Conservation (phyloP, 1,284 basidiomycete species). For the Sporisorium exsertum region DNA sequence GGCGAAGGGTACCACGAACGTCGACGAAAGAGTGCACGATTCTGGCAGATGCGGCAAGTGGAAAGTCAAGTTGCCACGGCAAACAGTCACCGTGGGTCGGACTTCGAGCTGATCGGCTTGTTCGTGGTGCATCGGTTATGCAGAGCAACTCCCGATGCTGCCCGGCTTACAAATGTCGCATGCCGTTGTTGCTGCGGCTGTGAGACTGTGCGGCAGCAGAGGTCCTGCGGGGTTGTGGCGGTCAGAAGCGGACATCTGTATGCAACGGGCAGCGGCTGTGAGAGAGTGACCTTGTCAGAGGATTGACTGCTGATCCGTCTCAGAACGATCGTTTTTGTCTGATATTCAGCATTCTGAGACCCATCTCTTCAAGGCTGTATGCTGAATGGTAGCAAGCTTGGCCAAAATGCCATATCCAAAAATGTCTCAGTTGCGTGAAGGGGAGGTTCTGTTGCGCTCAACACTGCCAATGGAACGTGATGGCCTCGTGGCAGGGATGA, state of each 20-base stretch:
- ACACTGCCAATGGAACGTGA: neutral
- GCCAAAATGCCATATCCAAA: conserved; percentile 9
- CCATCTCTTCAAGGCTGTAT: neutral
- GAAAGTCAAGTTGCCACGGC: neutral
- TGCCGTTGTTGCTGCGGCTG: neutral
- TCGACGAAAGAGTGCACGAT: neutral
- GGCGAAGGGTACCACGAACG: neutral
- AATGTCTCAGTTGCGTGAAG: conserved; percentile 1
- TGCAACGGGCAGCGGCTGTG: neutral
- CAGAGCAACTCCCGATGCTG: neutral
- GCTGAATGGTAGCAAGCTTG: neutral
- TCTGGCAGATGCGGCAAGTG: neutral
- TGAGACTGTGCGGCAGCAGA: neutral
- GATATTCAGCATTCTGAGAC: neutral
- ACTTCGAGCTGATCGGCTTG: neutral
- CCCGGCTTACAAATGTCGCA: neutral
- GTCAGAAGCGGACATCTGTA: neutral
- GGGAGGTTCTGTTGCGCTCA: no score
- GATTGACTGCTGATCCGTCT: neutral
- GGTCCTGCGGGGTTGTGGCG: no score
- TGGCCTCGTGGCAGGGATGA: conserved; percentile 2
- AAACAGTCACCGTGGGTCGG: neutral
- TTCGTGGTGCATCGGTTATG: neutral
- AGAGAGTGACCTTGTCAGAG: neutral
- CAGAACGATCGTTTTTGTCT: neutral